These are phyloP conservation scores for Hypoxylon sp. DNA, from an alignment of 2,329 filamentous ascomycete genomes.

Conservation along the genomic window DNA sequence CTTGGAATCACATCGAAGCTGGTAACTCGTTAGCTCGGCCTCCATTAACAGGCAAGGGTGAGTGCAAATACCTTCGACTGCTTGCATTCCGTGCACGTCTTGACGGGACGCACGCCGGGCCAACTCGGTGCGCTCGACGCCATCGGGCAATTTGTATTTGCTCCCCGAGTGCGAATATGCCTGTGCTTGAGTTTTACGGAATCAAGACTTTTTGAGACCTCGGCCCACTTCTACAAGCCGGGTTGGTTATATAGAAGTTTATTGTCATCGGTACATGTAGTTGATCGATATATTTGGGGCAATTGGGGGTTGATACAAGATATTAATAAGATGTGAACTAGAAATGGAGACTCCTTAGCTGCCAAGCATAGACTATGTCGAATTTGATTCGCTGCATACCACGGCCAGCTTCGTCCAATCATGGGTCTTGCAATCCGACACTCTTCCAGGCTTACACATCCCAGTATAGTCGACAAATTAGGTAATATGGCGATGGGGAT, in stretches of 20 bases:
- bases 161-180: not conserved
- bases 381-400: slow-evolving; percentile 35
- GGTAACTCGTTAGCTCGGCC: slow-evolving; percentile 20
- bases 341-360: slow-evolving; percentile 16
- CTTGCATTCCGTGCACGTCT: slow-evolving; percentile 55
- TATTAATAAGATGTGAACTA: slow-evolving; percentile 37
- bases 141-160: slow-evolving; percentile 38
- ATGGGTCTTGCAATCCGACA: not conserved
- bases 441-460: slow-evolving; percentile 9
- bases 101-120: slow-evolving; percentile 50
- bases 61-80: slow-evolving; percentile 50
- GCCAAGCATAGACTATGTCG: slow-evolving; percentile 30
- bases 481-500: slow-evolving; percentile 10
- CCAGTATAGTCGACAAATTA: slow-evolving; percentile 12
- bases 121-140: slow-evolving; percentile 46
- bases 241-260: slow-evolving; percentile 16
- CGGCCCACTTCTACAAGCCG: slow-evolving; percentile 9
- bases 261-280: slow-evolving; percentile 13
- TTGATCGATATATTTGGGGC: slow-evolving; percentile 24
- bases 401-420: slow-evolving; percentile 11
- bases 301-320: slow-evolving; percentile 31
- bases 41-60: slow-evolving; percentile 19
- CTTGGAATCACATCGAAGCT: slow-evolving; percentile 55
- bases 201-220: slow-evolving; percentile 1
- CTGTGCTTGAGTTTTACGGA: not conserved